phyloP scores from a whole-genome alignment of 169 alveolate species.

The Cryptosporidium meleagridis region DNA sequence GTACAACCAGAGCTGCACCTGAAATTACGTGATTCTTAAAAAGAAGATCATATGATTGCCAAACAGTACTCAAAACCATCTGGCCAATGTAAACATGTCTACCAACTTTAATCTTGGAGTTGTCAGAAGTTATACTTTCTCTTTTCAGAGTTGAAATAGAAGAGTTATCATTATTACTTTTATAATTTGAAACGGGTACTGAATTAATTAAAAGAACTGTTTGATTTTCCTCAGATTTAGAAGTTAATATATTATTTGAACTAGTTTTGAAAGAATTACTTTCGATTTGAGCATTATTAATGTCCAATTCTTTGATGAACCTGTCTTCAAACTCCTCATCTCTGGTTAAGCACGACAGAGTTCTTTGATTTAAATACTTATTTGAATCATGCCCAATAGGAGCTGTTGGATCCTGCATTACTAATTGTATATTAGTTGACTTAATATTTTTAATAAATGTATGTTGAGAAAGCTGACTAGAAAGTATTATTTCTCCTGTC shows the following conservation, averaged over 20 bases:
- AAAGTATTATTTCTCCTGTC: conserved; percentile 57
- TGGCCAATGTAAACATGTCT: conserved; percentile 67
- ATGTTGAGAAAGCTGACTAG: background rate
- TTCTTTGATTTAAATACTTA: conserved; percentile 30
- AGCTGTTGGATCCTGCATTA: conserved; percentile 54
- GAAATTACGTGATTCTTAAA: conserved; percentile 64
- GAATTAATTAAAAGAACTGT: conserved; percentile 12
- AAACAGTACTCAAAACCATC: conserved; percentile 62
- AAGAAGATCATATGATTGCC: conserved; percentile 72
- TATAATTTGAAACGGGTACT: background rate
- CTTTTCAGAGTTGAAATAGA: conserved; percentile 43
- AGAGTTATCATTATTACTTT: conserved; percentile 17
- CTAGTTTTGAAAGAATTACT: background rate
- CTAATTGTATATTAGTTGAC: background rate
- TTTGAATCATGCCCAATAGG: background rate
- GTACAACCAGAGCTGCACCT: conserved; percentile 70
- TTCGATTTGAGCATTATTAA: background rate
- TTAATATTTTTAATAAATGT: conserved; percentile 36
- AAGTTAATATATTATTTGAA: background rate
- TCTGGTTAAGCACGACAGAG: conserved; percentile 60
- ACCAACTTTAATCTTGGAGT: conserved; percentile 26
- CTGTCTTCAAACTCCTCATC: conserved; percentile 50
- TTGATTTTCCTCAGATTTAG: background rate
- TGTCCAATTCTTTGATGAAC: conserved; percentile 7
- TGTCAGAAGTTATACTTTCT: conserved; percentile 43